These are phyloP conservation scores for Linum trigynum DNA, from an alignment of 345 rosid species.

Conservation along the genomic window DNA sequence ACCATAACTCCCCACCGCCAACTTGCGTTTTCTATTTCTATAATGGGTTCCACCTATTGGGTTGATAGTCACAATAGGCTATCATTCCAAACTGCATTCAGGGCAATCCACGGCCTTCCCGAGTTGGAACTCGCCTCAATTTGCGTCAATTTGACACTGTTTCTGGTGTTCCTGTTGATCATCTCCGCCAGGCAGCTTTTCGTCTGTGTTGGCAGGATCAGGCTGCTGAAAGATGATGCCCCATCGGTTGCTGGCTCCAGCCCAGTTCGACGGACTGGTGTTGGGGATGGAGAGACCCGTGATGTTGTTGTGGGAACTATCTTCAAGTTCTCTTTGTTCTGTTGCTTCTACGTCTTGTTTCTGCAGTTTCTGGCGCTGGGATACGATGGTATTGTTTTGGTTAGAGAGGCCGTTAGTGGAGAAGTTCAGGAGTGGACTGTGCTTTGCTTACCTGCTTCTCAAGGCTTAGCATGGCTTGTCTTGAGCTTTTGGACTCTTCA, in stretches of 20 bases:
- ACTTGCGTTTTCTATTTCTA: background rate
- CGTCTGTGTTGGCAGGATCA: conserved; percentile 48
- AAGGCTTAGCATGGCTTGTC: conserved; percentile 72
- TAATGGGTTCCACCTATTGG: background rate
- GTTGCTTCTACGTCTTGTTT: conserved; percentile 67
- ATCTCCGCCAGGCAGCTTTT: conserved; percentile 57
- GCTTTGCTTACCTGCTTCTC: conserved; percentile 54
- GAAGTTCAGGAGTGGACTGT: conserved; percentile 47
- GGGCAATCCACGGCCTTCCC: conserved; percentile 40
- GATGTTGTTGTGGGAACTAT: conserved; percentile 39
- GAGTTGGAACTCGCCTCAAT: conserved; percentile 60
- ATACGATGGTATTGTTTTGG: conserved; percentile 58
- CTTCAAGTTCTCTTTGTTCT: conserved; percentile 53
- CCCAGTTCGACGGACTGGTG: conserved; percentile 33
- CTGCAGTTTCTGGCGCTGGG: conserved; percentile 64
- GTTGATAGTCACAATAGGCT: background rate
- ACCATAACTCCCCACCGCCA: background rate
- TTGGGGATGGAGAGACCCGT: conserved; percentile 36
- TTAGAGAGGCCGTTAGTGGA: conserved; percentile 40
- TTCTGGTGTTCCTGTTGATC: conserved; percentile 50
- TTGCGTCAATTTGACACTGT: conserved; percentile 58
- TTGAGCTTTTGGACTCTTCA: conserved; percentile 68
- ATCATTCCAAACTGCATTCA: conserved; percentile 17
- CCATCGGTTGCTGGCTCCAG: conserved; percentile 27
- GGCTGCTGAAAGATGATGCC: conserved; percentile 55